Evolutionary conservation across 163 green algal genomes (phyloP), one percentile per base, ranked within the genome.

Genomic region (Scenedesmus sp.): DNA sequence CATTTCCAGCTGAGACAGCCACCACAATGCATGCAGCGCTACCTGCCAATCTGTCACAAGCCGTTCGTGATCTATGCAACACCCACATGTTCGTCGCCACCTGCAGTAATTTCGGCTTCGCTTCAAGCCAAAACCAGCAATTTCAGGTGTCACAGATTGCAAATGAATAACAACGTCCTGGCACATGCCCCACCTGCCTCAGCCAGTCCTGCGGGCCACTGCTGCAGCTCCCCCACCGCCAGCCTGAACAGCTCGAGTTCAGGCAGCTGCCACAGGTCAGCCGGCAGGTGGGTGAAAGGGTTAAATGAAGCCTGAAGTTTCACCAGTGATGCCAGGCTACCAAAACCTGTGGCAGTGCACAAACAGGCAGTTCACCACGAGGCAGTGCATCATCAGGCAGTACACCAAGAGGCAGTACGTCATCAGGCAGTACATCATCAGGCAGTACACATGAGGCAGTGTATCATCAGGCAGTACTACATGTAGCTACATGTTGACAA

Each of bases 281-380:
- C 26, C 4, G 94, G 94, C n/a, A 96, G 91, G n/a, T 74, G 1
- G 1, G 23, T 67, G 55, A 96, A 93, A 54, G 87, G 34, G 90
- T 96, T 96, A 93, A 95, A 95, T n/a, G 94, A 95, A 6, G 94
- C 94, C 84, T 96, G 94, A 20, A 96, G 89, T 92, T 96, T 96
- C 2, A 96, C 94, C 76, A 96, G 90, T 0, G 93, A 95, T 34
- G 74, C 91, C 55, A 94, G 89, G 34, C 20, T 4, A 2, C 92
- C 91, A 91, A 96, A 94, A 56, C 93, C 94, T 95, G 93, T 82
- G 26, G 86, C 52, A 79, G 13, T 20, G 2, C 6, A 8, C 70
- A 79, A 79, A 52, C 23, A 76, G 16, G 62, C 64, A 73, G 10
- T 73, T 10, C 18, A 23, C 10, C 10, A 46, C 34, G 64, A 23